Percentiles rank a stretch among this genome's conserved stretches.
phyloP scores from a whole-genome alignment of 1,284 basidiomycete genomes.

The Psilocybe mexicana region DNA sequence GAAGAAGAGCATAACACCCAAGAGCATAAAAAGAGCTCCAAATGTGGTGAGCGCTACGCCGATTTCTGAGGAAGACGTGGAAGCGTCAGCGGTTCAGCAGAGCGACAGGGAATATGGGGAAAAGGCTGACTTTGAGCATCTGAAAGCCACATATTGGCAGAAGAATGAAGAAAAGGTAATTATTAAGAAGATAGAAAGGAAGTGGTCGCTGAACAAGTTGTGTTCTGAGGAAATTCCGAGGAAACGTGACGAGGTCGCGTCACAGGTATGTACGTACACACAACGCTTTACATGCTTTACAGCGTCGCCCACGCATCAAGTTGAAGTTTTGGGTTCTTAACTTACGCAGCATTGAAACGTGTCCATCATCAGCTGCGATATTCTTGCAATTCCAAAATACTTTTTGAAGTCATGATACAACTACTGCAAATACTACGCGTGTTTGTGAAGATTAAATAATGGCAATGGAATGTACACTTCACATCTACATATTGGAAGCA shows the following conservation, averaged over 20 bases:
- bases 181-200: conserved; percentile 8
- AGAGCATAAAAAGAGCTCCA: conserved; percentile 93
- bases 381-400: not conserved
- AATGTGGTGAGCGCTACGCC: conserved; percentile 98
- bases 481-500: not conserved
- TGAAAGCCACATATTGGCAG: conserved; percentile 42
- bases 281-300: not conserved
- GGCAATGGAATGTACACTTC: not conserved
- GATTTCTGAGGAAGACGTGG: conserved; percentile 63
- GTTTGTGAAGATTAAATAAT: not conserved
- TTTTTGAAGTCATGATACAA: not conserved
- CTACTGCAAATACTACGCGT: not conserved
- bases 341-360: not conserved
- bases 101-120: not conserved
- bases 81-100: conserved; percentile 2
- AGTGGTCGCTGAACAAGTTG: conserved; percentile 1
- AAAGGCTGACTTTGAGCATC: conserved; percentile 43
- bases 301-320: not conserved
- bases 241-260: not conserved
- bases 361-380: not conserved
- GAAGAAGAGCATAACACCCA: conserved; percentile 96
- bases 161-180: conserved; percentile 14
- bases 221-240: conserved; percentile 1
- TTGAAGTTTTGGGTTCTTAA: not conserved
- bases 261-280: not conserved